Conservation (phyloP, 2,329 filamentous ascomycete species). For the Diaporthe humulicola region DNA sequence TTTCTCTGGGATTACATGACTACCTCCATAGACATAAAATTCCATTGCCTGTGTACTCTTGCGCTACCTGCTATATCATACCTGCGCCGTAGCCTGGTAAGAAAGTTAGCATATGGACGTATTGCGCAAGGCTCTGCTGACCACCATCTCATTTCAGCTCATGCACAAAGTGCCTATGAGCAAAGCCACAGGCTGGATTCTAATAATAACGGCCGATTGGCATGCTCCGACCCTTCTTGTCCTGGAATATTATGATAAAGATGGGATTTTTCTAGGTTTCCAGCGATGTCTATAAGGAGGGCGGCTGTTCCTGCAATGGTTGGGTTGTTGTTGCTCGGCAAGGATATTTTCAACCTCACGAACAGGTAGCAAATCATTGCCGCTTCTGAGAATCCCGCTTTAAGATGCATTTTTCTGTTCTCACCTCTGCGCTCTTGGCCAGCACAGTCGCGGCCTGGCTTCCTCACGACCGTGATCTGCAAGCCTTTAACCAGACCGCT, state of each 20-base stretch:
- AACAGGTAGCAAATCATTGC: background rate
- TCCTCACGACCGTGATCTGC: background rate
- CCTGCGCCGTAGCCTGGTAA: background rate
- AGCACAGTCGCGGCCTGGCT: background rate
- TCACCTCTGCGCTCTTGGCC: background rate
- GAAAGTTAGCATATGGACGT: background rate
- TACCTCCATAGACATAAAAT: background rate
- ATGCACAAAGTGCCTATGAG: background rate
- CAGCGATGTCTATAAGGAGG: background rate
- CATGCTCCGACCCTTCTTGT: background rate
- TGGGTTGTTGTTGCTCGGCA: background rate
- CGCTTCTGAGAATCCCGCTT: background rate
- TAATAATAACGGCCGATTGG: background rate
- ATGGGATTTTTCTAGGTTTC: background rate
- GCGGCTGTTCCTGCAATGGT: background rate
- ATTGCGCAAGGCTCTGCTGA: conserved; percentile 4
- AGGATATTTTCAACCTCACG: background rate
- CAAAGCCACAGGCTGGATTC: background rate
- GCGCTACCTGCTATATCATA: background rate
- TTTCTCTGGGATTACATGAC: background rate
- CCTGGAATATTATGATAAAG: background rate
- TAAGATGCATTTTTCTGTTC: background rate
- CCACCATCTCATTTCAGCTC: conserved; percentile 8
- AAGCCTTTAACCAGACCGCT: conserved; percentile 1
- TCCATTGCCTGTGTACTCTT: background rate